These are phyloP conservation scores for Cladophialophora bantiana DNA, from an alignment of 2,329 filamentous ascomycete species.

Conservation along the genomic window DNA sequence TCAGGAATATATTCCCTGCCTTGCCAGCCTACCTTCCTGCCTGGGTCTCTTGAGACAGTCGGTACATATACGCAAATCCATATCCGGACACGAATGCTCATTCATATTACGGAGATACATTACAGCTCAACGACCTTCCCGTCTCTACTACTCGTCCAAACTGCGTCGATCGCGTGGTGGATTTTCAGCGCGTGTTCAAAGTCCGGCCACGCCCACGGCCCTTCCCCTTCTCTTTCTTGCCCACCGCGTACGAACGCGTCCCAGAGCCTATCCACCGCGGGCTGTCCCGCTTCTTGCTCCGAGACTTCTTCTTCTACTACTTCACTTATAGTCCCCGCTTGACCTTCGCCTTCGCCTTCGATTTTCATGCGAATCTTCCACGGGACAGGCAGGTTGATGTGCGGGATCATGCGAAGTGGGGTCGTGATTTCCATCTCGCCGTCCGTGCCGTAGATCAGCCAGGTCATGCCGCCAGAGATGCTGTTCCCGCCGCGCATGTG, in stretches of 20 bases:
- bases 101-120: not conserved
- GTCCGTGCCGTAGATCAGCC: not conserved
- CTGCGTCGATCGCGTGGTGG: not conserved
- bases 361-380: slow-evolving; percentile 4
- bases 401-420: not conserved
- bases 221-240: not conserved
- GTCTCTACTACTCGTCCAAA: slow-evolving; percentile 5
- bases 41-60: no score
- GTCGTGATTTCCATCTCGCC: slow-evolving; percentile 10
- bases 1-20: no score
- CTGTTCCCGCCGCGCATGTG: slow-evolving; percentile 8
- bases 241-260: slow-evolving; percentile 1
- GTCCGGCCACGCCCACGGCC: not conserved
- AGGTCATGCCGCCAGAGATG: slow-evolving; percentile 11
- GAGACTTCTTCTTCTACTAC: slow-evolving; percentile 1
- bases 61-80: no score
- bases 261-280: slow-evolving; percentile 3
- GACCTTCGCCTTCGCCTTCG: not conserved
- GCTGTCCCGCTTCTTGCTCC: not conserved
- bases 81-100: no score
- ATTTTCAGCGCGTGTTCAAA: slow-evolving; percentile 11
- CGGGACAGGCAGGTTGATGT: not conserved
- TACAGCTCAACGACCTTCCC: slow-evolving; percentile 7
- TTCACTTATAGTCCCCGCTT: not conserved
- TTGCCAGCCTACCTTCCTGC: no score